Evolutionary conservation across 2,329 filamentous ascomycete species (phyloP).

Genomic region (Aspergillus bombycis): DNA sequence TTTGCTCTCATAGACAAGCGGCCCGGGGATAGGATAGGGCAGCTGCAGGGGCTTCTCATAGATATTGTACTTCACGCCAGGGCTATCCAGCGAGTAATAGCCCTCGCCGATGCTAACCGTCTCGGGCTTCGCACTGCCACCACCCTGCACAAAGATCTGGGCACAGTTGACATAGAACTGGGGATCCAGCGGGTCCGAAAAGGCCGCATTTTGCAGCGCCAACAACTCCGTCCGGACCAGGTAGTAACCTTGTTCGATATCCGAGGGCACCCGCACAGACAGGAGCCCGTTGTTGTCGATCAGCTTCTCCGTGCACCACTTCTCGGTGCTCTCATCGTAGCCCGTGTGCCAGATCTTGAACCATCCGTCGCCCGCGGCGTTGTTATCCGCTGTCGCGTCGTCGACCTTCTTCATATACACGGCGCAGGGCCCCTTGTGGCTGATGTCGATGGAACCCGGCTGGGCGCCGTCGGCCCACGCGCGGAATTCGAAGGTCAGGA

Average conservation of each 20-base stretch:
- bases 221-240: conserved; percentile 72
- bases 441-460: conserved; percentile 61
- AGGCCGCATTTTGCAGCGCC: conserved; percentile 64
- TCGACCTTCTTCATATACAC: conserved; percentile 73
- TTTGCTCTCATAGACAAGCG: conserved; percentile 55
- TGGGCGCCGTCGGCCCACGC: conserved; percentile 59
- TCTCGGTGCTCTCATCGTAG: conserved; percentile 57
- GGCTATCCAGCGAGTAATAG: conserved; percentile 59
- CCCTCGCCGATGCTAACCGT: conserved; percentile 67
- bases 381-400: conserved; percentile 53
- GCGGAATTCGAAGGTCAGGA: conserved; percentile 69
- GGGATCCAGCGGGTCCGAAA: conserved; percentile 57
- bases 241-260: conserved; percentile 68
- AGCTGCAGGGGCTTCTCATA: conserved; percentile 57
- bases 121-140: conserved; percentile 51
- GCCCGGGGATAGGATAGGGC: conserved; percentile 63
- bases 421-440: conserved; percentile 70
- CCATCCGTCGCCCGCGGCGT: conserved; percentile 69
- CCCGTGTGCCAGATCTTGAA: conserved; percentile 77
- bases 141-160: conserved; percentile 66
- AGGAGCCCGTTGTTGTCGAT: conserved; percentile 67
- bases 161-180: conserved; percentile 76
- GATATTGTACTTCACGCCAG: conserved; percentile 66
- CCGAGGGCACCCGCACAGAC: conserved; percentile 63
- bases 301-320: conserved; percentile 74